Conservation (phyloP, 73 alveolate genomes). For the Loxodes magnus region DNA sequence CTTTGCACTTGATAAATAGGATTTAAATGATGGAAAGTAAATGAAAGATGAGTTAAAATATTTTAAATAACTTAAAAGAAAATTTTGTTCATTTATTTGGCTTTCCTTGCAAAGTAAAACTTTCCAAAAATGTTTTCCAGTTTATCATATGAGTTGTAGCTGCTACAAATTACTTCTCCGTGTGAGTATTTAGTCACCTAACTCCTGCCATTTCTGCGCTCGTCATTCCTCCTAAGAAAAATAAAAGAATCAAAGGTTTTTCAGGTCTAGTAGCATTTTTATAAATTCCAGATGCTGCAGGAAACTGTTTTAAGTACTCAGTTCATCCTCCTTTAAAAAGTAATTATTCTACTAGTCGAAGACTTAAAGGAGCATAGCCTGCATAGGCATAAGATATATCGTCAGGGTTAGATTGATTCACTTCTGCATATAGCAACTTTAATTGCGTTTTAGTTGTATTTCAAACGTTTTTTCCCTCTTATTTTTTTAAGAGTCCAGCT, state of each 20-base stretch:
- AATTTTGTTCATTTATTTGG: too few relatives aligned
- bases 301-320: conserved; percentile 15
- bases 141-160: conserved; percentile 42
- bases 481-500: conserved; percentile 25
- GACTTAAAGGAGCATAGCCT: conserved; percentile 30
- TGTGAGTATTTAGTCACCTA: conserved; percentile 39
- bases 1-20: too few relatives aligned
- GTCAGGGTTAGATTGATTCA: conserved; percentile 30
- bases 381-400: conserved; percentile 30
- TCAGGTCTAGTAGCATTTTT: conserved; percentile 8
- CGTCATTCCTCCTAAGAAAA: conserved; percentile 66
- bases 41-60: too few relatives aligned
- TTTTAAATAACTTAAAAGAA: too few relatives aligned
- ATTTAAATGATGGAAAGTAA: too few relatives aligned
- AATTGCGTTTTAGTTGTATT: conserved; percentile 14
- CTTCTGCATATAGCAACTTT: conserved; percentile 23
- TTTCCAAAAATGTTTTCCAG: conserved; percentile 5
- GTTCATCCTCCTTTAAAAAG: background rate
- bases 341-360: conserved; percentile 14
- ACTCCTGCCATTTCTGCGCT: conserved; percentile 61
- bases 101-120: too few relatives aligned
- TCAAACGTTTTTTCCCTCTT: conserved; percentile 20
- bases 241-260: conserved; percentile 26
- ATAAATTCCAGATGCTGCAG: conserved; percentile 16
- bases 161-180: conserved; percentile 30